Evolutionary conservation across 179 eudicot species (phyloP).

Genomic region (Spinacia oleracea): DNA sequence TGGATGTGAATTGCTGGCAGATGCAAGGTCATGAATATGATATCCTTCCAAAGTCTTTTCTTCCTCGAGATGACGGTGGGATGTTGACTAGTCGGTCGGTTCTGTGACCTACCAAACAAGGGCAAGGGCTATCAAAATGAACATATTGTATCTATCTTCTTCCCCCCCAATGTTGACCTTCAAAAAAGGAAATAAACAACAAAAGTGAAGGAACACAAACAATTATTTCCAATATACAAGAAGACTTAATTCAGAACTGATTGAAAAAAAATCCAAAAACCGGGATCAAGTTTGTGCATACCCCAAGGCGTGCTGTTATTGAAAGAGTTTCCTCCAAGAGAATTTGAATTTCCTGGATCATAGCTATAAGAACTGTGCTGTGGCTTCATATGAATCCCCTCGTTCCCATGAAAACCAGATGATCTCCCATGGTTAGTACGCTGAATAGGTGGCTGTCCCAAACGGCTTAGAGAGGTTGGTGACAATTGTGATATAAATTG

Average conservation of each 20-base stretch:
- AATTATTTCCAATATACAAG: background rate
- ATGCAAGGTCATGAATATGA: slow-evolving; percentile 33
- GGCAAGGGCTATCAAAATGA: slow-evolving; percentile 19
- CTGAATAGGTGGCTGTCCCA: slow-evolving; percentile 73
- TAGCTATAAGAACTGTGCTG: slow-evolving; percentile 51
- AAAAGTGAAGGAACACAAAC: background rate
- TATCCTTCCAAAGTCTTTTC: slow-evolving; percentile 75
- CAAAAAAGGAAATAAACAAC: background rate
- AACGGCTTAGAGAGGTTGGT: slow-evolving; percentile 71
- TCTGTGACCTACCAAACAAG: slow-evolving; percentile 60
- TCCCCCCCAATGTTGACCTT: background rate
- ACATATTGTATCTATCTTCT: background rate
- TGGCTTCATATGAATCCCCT: slow-evolving; percentile 56
- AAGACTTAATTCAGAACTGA: background rate
- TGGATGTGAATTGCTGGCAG: slow-evolving; percentile 5
- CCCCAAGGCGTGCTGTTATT: slow-evolving; percentile 59
- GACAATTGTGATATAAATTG: slow-evolving; percentile 46
- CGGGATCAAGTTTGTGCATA: slow-evolving; percentile 24
- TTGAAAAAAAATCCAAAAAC: background rate
- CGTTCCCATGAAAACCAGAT: slow-evolving; percentile 49
- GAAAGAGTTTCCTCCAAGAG: slow-evolving; percentile 52
- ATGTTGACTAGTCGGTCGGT: slow-evolving; percentile 51
- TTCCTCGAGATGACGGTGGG: slow-evolving; percentile 73
- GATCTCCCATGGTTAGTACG: slow-evolving; percentile 62
- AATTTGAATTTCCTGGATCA: slow-evolving; percentile 52